phyloP scores from a whole-genome alignment of 768 basidiomycete genomes.

The Grammothele lineata region DNA sequence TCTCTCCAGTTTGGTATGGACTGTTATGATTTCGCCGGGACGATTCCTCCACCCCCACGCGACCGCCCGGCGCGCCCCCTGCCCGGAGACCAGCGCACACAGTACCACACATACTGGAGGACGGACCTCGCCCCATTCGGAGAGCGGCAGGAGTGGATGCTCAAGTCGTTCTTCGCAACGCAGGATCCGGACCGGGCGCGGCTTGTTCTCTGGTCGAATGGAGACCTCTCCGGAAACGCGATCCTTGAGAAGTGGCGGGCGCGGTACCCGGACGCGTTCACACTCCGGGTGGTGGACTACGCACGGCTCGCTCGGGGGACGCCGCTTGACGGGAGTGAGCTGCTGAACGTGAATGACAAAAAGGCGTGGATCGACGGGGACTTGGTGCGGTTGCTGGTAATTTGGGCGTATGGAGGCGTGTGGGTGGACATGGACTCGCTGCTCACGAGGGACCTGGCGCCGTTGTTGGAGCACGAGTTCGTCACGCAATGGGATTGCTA shows the following conservation, averaged over 20 bases:
- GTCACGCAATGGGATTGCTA: constrained; percentile 99
- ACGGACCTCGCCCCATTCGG: constrained; percentile 81
- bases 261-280: constrained; percentile 67
- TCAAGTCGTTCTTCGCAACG: constrained; percentile 92
- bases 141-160: constrained; percentile 82
- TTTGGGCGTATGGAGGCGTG: constrained; percentile 89
- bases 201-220: constrained; percentile 91
- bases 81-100: constrained; percentile 36
- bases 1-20: constrained; percentile 76
- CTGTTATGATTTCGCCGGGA: constrained; percentile 91
- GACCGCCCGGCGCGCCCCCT: constrained; percentile 3
- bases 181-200: constrained; percentile 63
- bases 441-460: constrained; percentile 80
- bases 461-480: constrained; percentile 90
- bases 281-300: constrained; percentile 68
- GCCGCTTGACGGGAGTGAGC: constrained; percentile 58
- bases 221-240: constrained; percentile 52
- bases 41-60: constrained; percentile 41
- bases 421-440: constrained; percentile 99
- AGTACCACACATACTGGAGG: constrained; percentile 94
- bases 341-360: constrained; percentile 60
- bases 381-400: constrained; percentile 77
- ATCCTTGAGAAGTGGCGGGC: constrained; percentile 57
- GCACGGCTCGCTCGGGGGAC: constrained; percentile 67
- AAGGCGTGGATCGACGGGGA: constrained; percentile 97